Evolutionary conservation across 345 rosid species (phyloP).

Genomic region (Nephelium lappaceum): DNA sequence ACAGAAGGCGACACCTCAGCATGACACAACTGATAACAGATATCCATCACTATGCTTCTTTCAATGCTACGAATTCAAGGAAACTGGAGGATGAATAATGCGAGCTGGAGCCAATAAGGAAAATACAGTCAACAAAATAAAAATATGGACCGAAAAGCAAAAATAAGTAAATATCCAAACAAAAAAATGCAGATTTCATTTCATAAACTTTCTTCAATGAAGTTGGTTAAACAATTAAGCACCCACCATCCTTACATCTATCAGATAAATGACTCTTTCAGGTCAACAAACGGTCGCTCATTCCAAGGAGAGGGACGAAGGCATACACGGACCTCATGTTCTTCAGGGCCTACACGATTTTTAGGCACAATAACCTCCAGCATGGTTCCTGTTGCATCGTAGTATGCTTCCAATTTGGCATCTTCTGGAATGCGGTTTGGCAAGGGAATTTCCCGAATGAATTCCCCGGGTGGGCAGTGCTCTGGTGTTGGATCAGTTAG

Average conservation of each 20-base stretch:
- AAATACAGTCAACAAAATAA: not conserved
- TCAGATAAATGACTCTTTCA: constrained; percentile 35
- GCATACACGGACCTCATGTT: constrained; percentile 91
- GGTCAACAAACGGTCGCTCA: constrained; percentile 41
- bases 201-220: constrained; percentile 36
- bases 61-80: not conserved
- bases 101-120: not conserved
- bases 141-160: not conserved
- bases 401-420: constrained; percentile 80
- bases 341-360: constrained; percentile 78
- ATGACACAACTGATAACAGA: not conserved
- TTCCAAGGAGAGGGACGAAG: constrained; percentile 63
- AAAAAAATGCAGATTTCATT: constrained; percentile 39
- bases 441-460: constrained; percentile 71
- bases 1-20: not conserved
- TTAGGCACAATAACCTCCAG: constrained; percentile 85
- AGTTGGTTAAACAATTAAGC: constrained; percentile 46
- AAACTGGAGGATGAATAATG: not conserved
- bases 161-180: not conserved
- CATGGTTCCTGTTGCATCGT: constrained; percentile 68
- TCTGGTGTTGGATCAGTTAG: constrained; percentile 88
- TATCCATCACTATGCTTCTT: constrained; percentile 8
- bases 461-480: constrained; percentile 95
- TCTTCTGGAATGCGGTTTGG: constrained; percentile 86
- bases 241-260: constrained; percentile 34